These are phyloP conservation scores for Blastobotrys proliferans DNA, from an alignment of 1,139 yeast species.

Conservation along the genomic window DNA sequence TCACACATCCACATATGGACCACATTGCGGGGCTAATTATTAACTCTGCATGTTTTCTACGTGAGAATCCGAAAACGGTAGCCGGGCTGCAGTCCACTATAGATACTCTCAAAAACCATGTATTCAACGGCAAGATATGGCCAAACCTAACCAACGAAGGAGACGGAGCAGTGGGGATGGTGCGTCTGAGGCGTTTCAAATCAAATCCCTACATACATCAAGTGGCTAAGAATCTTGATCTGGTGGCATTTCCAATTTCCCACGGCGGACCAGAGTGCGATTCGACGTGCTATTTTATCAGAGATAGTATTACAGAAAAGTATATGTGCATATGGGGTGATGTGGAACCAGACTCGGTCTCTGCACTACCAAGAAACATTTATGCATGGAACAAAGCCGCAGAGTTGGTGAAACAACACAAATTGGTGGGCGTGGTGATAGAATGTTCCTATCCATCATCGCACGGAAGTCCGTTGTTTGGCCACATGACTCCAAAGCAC, in stretches of 20 bases:
- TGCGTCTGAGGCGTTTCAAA: neutral
- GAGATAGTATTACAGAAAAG: constrained; percentile 35
- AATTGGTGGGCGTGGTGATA: constrained; percentile 54
- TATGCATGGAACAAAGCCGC: constrained; percentile 58
- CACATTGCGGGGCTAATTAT: constrained; percentile 67
- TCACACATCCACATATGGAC: constrained; percentile 84
- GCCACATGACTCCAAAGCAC: constrained; percentile 71
- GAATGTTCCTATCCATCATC: constrained; percentile 68
- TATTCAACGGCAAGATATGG: constrained; percentile 79
- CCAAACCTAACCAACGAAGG: constrained; percentile 56
- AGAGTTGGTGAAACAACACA: constrained; percentile 39
- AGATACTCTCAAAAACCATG: constrained; percentile 47
- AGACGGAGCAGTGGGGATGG: neutral
- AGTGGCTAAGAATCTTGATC: constrained; percentile 19
- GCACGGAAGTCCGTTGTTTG: constrained; percentile 54
- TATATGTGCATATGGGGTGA: constrained; percentile 70
- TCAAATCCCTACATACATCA: neutral
- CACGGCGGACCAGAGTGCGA: constrained; percentile 31
- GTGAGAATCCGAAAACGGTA: constrained; percentile 39
- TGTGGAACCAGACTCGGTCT: constrained; percentile 61
- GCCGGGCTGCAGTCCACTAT: constrained; percentile 55
- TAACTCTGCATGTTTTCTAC: constrained; percentile 58
- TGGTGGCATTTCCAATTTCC: constrained; percentile 24
- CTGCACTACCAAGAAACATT: constrained; percentile 42
- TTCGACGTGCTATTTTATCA: constrained; percentile 52